Percentiles rank a stretch among this genome's conserved stretches.
phyloP scores from a whole-genome alignment of 495 filamentous ascomycete species.

The Aspergillus indologenus region DNA sequence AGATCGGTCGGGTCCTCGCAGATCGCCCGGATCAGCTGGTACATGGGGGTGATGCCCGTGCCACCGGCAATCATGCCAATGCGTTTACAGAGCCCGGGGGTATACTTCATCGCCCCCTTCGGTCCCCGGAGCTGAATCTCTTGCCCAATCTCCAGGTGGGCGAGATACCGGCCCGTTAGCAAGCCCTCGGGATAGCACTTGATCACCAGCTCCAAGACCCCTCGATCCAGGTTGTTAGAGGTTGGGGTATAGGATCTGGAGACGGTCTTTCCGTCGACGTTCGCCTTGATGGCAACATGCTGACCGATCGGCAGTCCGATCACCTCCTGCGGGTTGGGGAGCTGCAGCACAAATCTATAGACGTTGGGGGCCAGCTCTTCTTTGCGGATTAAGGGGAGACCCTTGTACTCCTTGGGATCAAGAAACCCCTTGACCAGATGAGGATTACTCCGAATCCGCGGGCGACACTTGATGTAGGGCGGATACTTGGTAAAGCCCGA shows the following conservation, averaged over 20 bases:
- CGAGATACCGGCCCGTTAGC: constrained; percentile 48
- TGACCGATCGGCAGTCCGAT: constrained; percentile 54
- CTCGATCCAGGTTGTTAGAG: constrained; percentile 50
- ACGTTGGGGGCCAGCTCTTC: constrained; percentile 42
- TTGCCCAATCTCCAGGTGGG: constrained; percentile 38
- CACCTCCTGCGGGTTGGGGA: constrained; percentile 37
- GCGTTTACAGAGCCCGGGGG: constrained; percentile 25
- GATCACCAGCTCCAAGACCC: constrained; percentile 46
- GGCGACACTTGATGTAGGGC: constrained; percentile 31
- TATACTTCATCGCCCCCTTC: constrained; percentile 48
- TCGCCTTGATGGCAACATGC: constrained; percentile 48
- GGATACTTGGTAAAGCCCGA: constrained; percentile 43
- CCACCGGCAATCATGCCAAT: constrained; percentile 53
- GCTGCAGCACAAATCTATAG: constrained; percentile 46
- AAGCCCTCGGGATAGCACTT: constrained; percentile 48
- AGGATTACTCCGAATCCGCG: constrained; percentile 27
- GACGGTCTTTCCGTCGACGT: constrained; percentile 40
- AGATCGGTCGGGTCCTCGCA: constrained; percentile 45
- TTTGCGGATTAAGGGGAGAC: constrained; percentile 44
- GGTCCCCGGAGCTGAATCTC: constrained; percentile 47
- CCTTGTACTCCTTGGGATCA: constrained; percentile 43
- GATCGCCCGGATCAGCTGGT: constrained; percentile 50
- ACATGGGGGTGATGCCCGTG: constrained; percentile 57
- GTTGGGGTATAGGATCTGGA: constrained; percentile 50
- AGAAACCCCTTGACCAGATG: constrained; percentile 40